These are phyloP conservation scores for Fusarium stilboides DNA, from an alignment of 2,329 filamentous ascomycete genomes.

Conservation along the genomic window DNA sequence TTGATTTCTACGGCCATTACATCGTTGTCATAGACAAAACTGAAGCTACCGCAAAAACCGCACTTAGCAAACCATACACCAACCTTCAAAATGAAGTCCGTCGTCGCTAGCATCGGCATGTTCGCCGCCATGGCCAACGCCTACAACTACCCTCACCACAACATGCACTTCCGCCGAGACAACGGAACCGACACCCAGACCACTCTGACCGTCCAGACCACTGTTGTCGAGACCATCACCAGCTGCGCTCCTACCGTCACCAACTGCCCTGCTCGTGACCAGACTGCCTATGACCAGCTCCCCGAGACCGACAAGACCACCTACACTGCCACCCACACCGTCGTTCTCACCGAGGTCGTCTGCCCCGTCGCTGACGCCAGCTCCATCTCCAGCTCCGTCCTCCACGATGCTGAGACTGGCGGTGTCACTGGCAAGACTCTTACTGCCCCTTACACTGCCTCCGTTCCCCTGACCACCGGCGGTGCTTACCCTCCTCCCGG, in stretches of 20 bases:
- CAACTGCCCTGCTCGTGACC: slow-evolving; percentile 64
- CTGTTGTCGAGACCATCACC: slow-evolving; percentile 70
- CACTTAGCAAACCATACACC: slow-evolving; percentile 27
- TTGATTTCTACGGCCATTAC: slow-evolving; percentile 53
- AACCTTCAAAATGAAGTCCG: slow-evolving; percentile 64
- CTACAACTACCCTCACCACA: slow-evolving; percentile 55
- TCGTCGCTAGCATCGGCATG: slow-evolving; percentile 60
- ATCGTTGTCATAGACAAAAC: slow-evolving; percentile 47
- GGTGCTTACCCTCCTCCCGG: slow-evolving; percentile 51
- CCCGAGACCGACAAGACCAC: slow-evolving; percentile 55
- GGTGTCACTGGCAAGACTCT: slow-evolving; percentile 55
- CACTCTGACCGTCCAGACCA: slow-evolving; percentile 67
- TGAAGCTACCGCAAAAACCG: slow-evolving; percentile 37
- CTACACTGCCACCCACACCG: slow-evolving; percentile 57
- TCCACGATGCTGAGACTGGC: slow-evolving; percentile 55
- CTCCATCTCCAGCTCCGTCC: slow-evolving; percentile 59
- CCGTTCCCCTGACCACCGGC: slow-evolving; percentile 54
- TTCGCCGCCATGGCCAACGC: slow-evolving; percentile 63
- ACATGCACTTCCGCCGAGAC: slow-evolving; percentile 50
- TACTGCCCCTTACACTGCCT: slow-evolving; percentile 37
- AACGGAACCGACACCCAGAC: slow-evolving; percentile 54
- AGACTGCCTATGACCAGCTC: slow-evolving; percentile 54
- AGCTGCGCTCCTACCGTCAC: slow-evolving; percentile 71
- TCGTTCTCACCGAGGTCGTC: slow-evolving; percentile 59
- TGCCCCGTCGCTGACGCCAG: slow-evolving; percentile 63